Conservation (phyloP, 1,284 basidiomycete species). For the Ceratorhiza oryzae-sativae region DNA sequence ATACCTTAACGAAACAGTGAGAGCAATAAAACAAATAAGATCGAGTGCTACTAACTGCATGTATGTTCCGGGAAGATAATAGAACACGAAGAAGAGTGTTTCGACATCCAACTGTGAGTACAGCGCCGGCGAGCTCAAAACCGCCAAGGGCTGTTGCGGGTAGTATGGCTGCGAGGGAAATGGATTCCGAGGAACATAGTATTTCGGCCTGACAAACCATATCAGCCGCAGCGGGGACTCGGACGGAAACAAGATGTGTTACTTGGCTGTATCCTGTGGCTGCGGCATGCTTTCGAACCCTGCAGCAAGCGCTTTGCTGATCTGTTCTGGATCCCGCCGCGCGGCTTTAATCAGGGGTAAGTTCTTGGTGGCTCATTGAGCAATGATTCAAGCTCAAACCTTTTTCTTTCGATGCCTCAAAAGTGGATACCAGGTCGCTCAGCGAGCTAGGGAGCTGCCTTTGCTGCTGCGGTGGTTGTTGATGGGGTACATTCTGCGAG, state of each 20-base stretch:
- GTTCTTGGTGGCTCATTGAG: conserved; percentile 17
- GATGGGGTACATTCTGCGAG: conserved; percentile 38
- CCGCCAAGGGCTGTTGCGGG: conserved; percentile 84
- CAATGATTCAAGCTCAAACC: conserved; percentile 58
- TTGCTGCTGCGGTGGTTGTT: conserved; percentile 47
- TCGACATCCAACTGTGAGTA: conserved; percentile 96
- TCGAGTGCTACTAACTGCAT: conserved; percentile 73
- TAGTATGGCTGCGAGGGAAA: conserved; percentile 94
- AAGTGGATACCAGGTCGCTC: conserved; percentile 92
- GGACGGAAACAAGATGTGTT: conserved; percentile 48
- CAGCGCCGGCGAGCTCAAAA: conserved; percentile 84
- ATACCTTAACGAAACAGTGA: conserved; percentile 62
- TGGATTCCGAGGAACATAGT: conserved; percentile 95
- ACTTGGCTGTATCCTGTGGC: conserved; percentile 95
- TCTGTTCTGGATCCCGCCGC: conserved; percentile 83
- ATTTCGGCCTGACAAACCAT: conserved; percentile 75
- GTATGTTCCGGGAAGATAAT: conserved; percentile 96
- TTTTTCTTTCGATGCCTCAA: conserved; percentile 95
- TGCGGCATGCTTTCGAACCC: conserved; percentile 89
- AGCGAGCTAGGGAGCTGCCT: conserved; percentile 71
- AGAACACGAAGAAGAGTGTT: conserved; percentile 99
- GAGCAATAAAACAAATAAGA: neutral
- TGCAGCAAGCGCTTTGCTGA: conserved; percentile 91
- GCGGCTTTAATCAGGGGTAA: conserved; percentile 62
- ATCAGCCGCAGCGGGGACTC: neutral